Evolutionary conservation across 305 asterid genomes (phyloP), one percentile per base, ranked within the genome.

Genomic region (Petunia hybrid): DNA sequence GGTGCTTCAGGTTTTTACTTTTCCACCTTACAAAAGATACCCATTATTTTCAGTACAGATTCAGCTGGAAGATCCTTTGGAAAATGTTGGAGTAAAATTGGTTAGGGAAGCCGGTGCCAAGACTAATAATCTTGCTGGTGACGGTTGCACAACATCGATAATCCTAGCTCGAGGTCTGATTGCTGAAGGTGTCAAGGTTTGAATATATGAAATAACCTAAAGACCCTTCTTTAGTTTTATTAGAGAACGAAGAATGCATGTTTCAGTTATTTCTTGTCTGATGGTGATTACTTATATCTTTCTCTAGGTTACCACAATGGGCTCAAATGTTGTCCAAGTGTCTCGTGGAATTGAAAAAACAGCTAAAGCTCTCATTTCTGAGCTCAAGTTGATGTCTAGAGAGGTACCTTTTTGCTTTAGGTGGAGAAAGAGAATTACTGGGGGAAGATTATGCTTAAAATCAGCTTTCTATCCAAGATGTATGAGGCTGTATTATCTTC

Each of bases 51-150:
- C 84, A 84, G 90, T 82, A 85, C 89, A 94, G 98, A 91, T 94
- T 85, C 97, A 91, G 91, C 91, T 94, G 87, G 97, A 94, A 48
- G 98, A 92, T 83, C 93, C 97, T 80, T 78, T 94, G 84, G 97
- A 94, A 87, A 87, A 91, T 82, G 97, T 94, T 13, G 98, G 97
- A 78, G 97, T 94, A 43, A 94, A 94, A 82, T 73, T 94, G 87
- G 92, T 92, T 81, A 91, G 98, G 84, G 97, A 88, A 83, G 98
- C 97, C 0, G 98, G 98, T 75, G 97, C 98, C 36, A 91, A 83
- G 84, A 92, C 97, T 14, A 94, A 94, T 84, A 95, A 88, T 82
- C 91, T 94, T 84, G 97, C 98, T 31, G 98, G 97, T 1, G 98
- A 94, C 80, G 98, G 97, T 64, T 91, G 94, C 89, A 91, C 95